Percentiles rank a stretch among this genome's conserved stretches.
These are phyloP conservation scores for Pezicula rhizophila DNA, from an alignment of 2,329 filamentous ascomycete genomes.

Conservation along the genomic window DNA sequence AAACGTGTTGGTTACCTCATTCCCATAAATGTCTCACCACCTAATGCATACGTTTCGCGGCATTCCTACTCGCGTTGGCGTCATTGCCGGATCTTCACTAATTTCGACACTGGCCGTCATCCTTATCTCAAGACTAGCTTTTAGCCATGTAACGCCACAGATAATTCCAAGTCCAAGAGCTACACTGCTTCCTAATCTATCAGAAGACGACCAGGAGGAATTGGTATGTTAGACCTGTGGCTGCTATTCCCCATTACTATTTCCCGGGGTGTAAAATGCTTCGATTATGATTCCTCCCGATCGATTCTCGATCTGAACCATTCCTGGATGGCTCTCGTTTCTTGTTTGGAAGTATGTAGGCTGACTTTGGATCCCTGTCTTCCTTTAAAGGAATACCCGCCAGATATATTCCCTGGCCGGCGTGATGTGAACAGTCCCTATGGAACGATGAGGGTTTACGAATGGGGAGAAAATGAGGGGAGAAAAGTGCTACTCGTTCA, in stretches of 20 bases:
- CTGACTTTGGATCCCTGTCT: too few species aligned
- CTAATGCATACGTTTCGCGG: background rate
- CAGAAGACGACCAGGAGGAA: conserved; percentile 27
- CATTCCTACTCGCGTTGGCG: background rate
- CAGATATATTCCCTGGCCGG: conserved; percentile 61
- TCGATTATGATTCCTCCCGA: too few species aligned
- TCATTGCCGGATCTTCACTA: conserved; percentile 9
- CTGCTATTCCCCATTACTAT: too few species aligned
- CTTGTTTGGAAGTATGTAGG: too few species aligned
- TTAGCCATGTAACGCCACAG: conserved; percentile 4
- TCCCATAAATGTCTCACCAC: background rate
- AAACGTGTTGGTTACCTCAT: background rate
- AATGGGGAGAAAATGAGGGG: conserved; percentile 70
- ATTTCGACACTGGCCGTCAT: conserved; percentile 14
- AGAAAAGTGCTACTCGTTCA: conserved; percentile 71
- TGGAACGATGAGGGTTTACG: conserved; percentile 67
- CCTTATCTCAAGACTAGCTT: conserved; percentile 4
- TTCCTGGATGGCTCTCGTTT: too few species aligned
- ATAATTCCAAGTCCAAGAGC: conserved; percentile 18
- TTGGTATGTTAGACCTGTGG: conserved; percentile 29
- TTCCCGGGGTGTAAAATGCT: too few species aligned
- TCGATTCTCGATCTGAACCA: too few species aligned
- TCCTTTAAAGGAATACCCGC: conserved; percentile 46
- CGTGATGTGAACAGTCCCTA: conserved; percentile 66
- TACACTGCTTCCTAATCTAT: conserved; percentile 15